phyloP scores from a whole-genome alignment of 495 filamentous ascomycete species.

The Tirmania nivea region DNA sequence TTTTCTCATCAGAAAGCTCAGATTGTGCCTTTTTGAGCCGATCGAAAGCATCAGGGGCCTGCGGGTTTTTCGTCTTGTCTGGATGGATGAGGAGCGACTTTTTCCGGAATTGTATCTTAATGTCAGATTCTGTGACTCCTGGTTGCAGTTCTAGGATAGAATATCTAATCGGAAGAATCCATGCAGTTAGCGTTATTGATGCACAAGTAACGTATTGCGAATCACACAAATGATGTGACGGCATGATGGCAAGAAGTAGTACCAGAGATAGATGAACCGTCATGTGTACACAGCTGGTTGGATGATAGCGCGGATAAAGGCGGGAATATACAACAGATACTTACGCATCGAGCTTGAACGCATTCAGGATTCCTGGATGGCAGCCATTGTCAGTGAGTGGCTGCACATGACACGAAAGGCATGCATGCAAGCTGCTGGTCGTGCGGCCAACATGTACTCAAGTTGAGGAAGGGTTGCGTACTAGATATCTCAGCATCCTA shows the following conservation, averaged over 20 bases:
- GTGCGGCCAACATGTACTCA: too few species aligned
- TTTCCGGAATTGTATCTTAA: slow-evolving; percentile 79
- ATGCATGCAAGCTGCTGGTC: neutral
- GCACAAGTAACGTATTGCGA: neutral
- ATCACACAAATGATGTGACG: neutral
- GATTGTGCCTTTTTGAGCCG: slow-evolving; percentile 85
- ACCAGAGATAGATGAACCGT: neutral
- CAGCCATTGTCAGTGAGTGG: slow-evolving; percentile 1
- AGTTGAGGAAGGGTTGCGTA: neutral
- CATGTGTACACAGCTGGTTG: neutral
- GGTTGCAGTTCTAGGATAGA: slow-evolving; percentile 90
- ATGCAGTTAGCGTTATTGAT: slow-evolving; percentile 3
- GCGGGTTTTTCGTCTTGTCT: slow-evolving; percentile 85
- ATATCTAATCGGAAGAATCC: slow-evolving; percentile 34
- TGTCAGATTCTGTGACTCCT: slow-evolving; percentile 85
- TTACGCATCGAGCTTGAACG: slow-evolving; percentile 77
- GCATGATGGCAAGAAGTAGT: neutral
- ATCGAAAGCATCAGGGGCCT: slow-evolving; percentile 89
- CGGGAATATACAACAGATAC: slow-evolving; percentile 11
- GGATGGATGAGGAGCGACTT: slow-evolving; percentile 97
- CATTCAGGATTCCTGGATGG: slow-evolving; percentile 42
- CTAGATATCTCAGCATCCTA: slow-evolving; percentile 93
- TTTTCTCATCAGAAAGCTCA: slow-evolving; percentile 80
- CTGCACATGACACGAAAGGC: neutral
- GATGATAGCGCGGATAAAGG: neutral